Evolutionary conservation across 75 land plant species (phyloP), one percentile per base, ranked within the genome.

Genomic region (Azolla pinnata): DNA sequence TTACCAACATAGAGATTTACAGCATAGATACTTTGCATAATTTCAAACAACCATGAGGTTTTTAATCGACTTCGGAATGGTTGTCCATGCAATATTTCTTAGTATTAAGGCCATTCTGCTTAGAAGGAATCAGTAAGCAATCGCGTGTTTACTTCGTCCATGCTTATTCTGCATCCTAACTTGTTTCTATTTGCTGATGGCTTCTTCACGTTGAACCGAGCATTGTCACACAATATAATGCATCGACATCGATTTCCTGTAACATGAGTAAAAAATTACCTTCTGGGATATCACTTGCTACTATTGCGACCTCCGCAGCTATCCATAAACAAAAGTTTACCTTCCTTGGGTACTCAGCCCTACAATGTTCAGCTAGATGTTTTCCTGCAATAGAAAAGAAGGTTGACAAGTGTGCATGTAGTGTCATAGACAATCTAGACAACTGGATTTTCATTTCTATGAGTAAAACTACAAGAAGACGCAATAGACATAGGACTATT

Each of bases 281-380:
- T 82, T 91, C 97, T 10, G 97, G 96, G 21, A 91, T 71, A 55
- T 91, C 97, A 2, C 81, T 77, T 21, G 88, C 88, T 9, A 82
- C 77, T 21, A 87, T 84, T 14, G 89, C 83, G 26, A 82, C 28
- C 44, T 91, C 97, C 12, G 85, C 84, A 8, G 87, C 62, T 8
- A 91, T 10, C 97, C 97, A 91, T 0, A 91, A 60, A 26, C 77
- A 35, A 29, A 69, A 75, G 21, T 74, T 79, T 10, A 88, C 65
- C n/a, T 50, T 45, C 46, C 1, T 62, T 25, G 97, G 97, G 60
- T 91, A 91, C 34, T 90, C 97, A 7, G 56, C 72, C 47, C 81
- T 90, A 14, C 42, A 38, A 38, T 38, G 42, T 38, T 38, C 42
- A 7, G 42, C 42, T 14, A 38, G 14, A 14, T 38, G 42, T 38